Evolutionary conservation across 2,329 filamentous ascomycete species (phyloP), one percentile per base, ranked within the genome.

Genomic region (Xylaria sp.): DNA sequence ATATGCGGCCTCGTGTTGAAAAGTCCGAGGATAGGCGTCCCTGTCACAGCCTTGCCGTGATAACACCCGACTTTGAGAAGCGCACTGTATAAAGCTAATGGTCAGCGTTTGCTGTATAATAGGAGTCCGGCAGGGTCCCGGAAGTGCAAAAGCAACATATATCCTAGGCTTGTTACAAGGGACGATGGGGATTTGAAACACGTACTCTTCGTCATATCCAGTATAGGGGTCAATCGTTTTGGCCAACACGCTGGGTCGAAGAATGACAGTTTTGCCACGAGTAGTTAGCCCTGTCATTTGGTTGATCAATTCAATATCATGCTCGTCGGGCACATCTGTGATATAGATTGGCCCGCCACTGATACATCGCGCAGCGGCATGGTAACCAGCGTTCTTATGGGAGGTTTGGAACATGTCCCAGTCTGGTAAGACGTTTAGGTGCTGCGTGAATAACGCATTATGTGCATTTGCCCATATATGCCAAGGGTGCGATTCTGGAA

Each of bases 401-500:
- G 82, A 81, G 0, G 88, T 90, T 73, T 90, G 89, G 75, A 91
- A 91, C 89, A 91, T 90, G 72, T 91, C 89, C 87, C 88, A 91
- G 78, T 97, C 94, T 0, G 96, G 95, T 0, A 98, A 81, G 0
- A 93, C 88, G 73, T 97, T 97, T 36, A 98, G 84, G 75, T 96
- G 91, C 70, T 93, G 90, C 1, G 91, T 94, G 15, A 98, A 83
- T 0, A 98, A 84, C 36, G 89, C 86, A 77, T 97, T 97, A 80
- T 97, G 92, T 0, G 95, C 95, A 76, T 98, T 99, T 70, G 91
- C 89, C 84, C 97, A 99, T 41, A 98, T 87, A 78, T 99, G 96
- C 95, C 96, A 99, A 0, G 94, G 88, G 70, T 99, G 96, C 7
- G 91, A 93, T 0, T 89, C 86, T 0, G 90, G 87, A 4, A 94